phyloP scores from a whole-genome alignment of 371 early-diverging fungal species.

The Mucor piriformis region DNA sequence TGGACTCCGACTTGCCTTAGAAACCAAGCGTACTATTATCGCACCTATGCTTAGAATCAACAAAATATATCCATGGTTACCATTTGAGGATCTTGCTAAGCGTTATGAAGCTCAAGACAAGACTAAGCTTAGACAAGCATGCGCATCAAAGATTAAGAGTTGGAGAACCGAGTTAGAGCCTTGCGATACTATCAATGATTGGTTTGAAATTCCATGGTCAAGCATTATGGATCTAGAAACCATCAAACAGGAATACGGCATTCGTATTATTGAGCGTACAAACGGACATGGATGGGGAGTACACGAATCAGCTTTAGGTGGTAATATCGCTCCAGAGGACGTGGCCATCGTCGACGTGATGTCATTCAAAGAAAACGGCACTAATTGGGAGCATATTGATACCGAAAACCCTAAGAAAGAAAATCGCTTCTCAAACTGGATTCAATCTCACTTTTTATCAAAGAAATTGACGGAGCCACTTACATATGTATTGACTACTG shows the following conservation, averaged over 20 bases:
- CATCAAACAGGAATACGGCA: slow-evolving; percentile 31
- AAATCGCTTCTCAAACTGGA: slow-evolving; percentile 8
- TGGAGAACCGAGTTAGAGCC: slow-evolving; percentile 33
- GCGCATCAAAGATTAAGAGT: slow-evolving; percentile 11
- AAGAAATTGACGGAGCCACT: slow-evolving; percentile 28
- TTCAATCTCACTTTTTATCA: slow-evolving; percentile 14
- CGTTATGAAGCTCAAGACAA: slow-evolving; percentile 46
- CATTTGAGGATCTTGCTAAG: slow-evolving; percentile 40
- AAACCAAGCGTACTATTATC: slow-evolving; percentile 49
- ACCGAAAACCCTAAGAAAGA: slow-evolving; percentile 1
- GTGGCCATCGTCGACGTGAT: slow-evolving; percentile 41
- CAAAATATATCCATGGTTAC: slow-evolving; percentile 38
- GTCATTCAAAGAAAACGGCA: slow-evolving; percentile 44
- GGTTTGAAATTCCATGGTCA: slow-evolving; percentile 38
- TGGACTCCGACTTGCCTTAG: slow-evolving; percentile 47
- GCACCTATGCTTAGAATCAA: slow-evolving; percentile 50
- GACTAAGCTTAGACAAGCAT: slow-evolving; percentile 17
- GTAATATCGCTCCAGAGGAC: slow-evolving; percentile 16
- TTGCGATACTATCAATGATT: slow-evolving; percentile 29
- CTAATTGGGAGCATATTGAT: slow-evolving; percentile 33
- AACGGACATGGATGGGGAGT: slow-evolving; percentile 45
- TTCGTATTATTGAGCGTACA: slow-evolving; percentile 43
- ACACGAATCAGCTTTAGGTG: slow-evolving; percentile 32
- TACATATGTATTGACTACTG: slow-evolving; percentile 26
- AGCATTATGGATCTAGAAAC: slow-evolving; percentile 34